A percentile compares a stretch with the other conserved stretches of the same genome.
Evolutionary conservation across 768 basidiomycete species (phyloP).

Genomic region (Mrakia gelida): DNA sequence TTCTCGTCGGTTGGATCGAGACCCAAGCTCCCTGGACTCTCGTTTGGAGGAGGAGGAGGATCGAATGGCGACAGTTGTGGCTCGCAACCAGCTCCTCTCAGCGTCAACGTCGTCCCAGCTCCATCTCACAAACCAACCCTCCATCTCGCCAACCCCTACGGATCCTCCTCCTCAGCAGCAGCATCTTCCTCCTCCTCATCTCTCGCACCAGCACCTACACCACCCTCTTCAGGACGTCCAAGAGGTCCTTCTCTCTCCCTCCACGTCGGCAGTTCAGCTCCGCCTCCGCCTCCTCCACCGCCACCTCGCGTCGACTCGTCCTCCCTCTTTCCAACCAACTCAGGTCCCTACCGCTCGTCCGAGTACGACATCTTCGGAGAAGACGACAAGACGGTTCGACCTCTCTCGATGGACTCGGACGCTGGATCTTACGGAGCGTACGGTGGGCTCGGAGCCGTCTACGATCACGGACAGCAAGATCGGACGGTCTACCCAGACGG

Average conservation of each 20-base stretch:
- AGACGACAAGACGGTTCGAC: conserved; percentile 9
- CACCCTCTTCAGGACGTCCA: neutral
- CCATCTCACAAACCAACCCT: neutral
- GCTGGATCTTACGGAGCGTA: conserved; percentile 14
- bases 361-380: neutral
- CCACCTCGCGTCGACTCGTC: conserved; percentile 27
- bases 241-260: neutral
- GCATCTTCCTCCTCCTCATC: neutral
- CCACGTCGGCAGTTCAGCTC: conserved; percentile 7
- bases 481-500: conserved; percentile 13
- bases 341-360: neutral
- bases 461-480: neutral
- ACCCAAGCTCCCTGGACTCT: conserved; percentile 37
- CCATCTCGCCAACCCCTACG: neutral
- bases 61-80: too few relatives aligned
- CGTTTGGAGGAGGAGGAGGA: neutral
- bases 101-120: conserved; percentile 24
- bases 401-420: conserved; percentile 13
- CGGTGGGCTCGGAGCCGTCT: conserved; percentile 4
- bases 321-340: conserved; percentile 29
- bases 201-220: neutral
- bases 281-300: conserved; percentile 13
- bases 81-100: conserved; percentile 9
- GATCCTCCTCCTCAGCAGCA: neutral
- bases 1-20: conserved; percentile 12